Conservation (phyloP, 495 filamentous ascomycete genomes). For the Durotheca rogersii region DNA sequence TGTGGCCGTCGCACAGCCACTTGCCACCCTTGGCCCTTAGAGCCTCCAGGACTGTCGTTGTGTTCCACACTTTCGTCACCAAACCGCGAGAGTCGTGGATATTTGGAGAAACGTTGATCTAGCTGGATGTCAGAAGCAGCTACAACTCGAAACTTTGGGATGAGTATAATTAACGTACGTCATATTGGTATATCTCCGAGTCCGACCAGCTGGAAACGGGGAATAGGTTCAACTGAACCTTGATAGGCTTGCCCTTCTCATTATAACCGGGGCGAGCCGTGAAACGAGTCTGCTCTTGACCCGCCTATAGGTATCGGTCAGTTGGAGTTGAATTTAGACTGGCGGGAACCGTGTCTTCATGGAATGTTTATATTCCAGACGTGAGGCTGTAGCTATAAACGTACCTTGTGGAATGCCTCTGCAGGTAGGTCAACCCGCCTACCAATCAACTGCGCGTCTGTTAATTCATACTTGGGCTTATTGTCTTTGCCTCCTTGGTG, state of each 20-base stretch:
- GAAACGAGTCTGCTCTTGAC: slow-evolving; percentile 11
- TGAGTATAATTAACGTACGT: slow-evolving; percentile 59
- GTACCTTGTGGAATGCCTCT: slow-evolving; percentile 43
- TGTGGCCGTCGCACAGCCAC: slow-evolving; percentile 77
- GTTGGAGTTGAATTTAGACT: not conserved
- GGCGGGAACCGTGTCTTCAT: not conserved
- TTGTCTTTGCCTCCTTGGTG: slow-evolving; percentile 27
- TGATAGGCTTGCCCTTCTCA: slow-evolving; percentile 55
- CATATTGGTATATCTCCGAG: slow-evolving; percentile 72
- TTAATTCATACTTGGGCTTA: slow-evolving; percentile 34
- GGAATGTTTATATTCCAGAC: not conserved
- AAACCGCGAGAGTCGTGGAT: slow-evolving; percentile 53
- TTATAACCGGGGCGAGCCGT: slow-evolving; percentile 47
- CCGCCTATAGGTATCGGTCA: slow-evolving; percentile 10
- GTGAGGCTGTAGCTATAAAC: not conserved
- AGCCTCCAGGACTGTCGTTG: slow-evolving; percentile 52
- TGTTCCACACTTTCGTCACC: slow-evolving; percentile 73
- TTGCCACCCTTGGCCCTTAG: slow-evolving; percentile 45
- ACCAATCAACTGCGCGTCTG: slow-evolving; percentile 25
- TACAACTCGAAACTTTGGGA: not conserved
- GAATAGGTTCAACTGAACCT: slow-evolving; percentile 72
- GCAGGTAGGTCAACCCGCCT: slow-evolving; percentile 48
- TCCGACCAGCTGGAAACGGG: slow-evolving; percentile 53
- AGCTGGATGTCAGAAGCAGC: slow-evolving; percentile 4
- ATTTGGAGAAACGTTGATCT: slow-evolving; percentile 66